phyloP scores from a whole-genome alignment of 441 rosid genomes.

The Adansonia madagascariensis region DNA sequence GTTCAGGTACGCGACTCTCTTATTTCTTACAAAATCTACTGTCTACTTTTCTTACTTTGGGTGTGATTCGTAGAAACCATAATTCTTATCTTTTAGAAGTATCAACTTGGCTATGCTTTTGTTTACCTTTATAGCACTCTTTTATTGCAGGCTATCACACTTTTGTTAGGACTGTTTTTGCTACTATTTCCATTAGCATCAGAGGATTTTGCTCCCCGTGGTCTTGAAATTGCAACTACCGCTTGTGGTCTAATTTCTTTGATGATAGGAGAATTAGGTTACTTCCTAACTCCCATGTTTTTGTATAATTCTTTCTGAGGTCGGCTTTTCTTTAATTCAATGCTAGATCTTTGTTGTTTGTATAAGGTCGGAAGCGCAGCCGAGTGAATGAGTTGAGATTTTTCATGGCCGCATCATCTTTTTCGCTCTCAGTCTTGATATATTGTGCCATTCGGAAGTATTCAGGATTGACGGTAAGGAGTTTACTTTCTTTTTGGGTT shows the following conservation, averaged over 20 bases:
- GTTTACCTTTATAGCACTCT: conserved; percentile 20
- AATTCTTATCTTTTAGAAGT: conserved; percentile 13
- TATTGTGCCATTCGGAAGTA: conserved; percentile 42
- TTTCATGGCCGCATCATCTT: conserved; percentile 50
- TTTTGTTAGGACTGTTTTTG: conserved; percentile 44
- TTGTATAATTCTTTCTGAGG: not conserved
- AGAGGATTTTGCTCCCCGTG: conserved; percentile 37
- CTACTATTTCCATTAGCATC: conserved; percentile 36
- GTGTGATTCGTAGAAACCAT: not conserved
- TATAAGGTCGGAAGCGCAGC: conserved; percentile 66
- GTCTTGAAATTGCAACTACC: conserved; percentile 48
- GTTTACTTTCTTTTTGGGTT: not conserved
- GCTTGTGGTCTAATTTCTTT: conserved; percentile 51
- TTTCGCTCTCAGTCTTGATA: conserved; percentile 43
- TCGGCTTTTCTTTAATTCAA: conserved; percentile 20
- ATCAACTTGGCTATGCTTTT: conserved; percentile 8
- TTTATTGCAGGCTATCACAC: conserved; percentile 52
- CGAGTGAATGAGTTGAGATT: conserved; percentile 54
- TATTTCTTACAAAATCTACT: conserved; percentile 11
- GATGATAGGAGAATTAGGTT: conserved; percentile 73
- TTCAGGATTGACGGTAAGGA: conserved; percentile 51
- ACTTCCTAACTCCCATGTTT: conserved; percentile 19
- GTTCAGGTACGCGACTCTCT: conserved; percentile 59
- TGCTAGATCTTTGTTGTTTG: conserved; percentile 14
- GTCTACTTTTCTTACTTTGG: not conserved